Evolutionary conservation across 148 eudicot genomes (phyloP).

Genomic region (Fallopia convolvulus): DNA sequence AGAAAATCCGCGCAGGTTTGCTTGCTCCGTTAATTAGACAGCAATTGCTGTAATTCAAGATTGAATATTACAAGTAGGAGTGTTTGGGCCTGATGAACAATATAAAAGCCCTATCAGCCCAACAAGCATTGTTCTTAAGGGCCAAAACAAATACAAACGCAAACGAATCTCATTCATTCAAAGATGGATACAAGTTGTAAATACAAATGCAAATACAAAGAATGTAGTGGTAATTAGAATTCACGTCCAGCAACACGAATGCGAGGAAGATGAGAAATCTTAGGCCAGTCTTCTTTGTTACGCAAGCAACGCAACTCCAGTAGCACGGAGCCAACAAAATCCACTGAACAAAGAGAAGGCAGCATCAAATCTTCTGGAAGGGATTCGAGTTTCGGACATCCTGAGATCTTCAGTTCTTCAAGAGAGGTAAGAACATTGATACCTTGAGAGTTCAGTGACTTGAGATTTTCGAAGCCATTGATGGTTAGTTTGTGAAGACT

Average conservation of each 20-base stretch:
- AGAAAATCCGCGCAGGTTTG: neutral
- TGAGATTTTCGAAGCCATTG: neutral
- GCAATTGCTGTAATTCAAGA: too few relatives aligned
- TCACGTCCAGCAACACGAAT: neutral
- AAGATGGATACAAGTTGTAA: neutral
- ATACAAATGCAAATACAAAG: neutral
- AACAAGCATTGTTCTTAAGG: too few relatives aligned
- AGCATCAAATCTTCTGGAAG: neutral
- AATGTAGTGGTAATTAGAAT: neutral
- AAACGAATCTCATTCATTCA: neutral
- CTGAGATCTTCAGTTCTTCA: constrained; percentile 1
- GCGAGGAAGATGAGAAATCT: constrained; percentile 5
- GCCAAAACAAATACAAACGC: too few relatives aligned
- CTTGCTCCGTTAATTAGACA: too few relatives aligned
- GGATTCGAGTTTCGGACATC: neutral
- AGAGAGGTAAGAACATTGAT: neutral
- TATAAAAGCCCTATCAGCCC: too few relatives aligned
- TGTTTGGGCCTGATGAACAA: too few relatives aligned
- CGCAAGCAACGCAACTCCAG: neutral
- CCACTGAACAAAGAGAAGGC: constrained; percentile 8
- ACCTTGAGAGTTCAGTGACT: neutral
- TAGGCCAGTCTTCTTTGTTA: neutral
- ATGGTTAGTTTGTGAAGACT: neutral
- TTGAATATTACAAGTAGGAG: too few relatives aligned
- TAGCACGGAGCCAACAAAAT: neutral